Evolutionary conservation across 2,329 filamentous ascomycete species (phyloP).

Genomic region (Aspergillus costaricaensis): DNA sequence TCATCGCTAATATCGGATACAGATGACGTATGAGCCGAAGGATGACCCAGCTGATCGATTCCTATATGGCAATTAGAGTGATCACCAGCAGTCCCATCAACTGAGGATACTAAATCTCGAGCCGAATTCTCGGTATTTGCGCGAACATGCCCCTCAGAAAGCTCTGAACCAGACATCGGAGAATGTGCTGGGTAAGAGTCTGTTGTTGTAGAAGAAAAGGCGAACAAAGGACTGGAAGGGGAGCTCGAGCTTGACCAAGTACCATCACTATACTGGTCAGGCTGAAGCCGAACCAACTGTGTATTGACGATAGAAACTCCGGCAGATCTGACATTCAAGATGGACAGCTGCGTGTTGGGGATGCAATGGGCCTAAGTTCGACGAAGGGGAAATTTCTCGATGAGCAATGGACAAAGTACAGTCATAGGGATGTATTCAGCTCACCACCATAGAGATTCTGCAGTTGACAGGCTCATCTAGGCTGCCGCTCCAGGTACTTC

Average conservation of each 20-base stretch:
- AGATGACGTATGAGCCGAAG: background rate
- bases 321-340: slow-evolving; percentile 23
- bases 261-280: slow-evolving; percentile 2
- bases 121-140: background rate
- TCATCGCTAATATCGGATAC: background rate
- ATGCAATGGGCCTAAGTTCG: slow-evolving; percentile 25
- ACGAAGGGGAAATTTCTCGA: background rate
- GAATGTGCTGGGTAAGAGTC: too few species aligned
- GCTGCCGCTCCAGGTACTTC: slow-evolving; percentile 35
- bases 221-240: slow-evolving; percentile 24
- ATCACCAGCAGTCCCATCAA: background rate
- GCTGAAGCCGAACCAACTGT: slow-evolving; percentile 14
- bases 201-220: slow-evolving; percentile 12
- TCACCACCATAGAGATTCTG: slow-evolving; percentile 35
- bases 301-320: slow-evolving; percentile 16
- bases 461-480: slow-evolving; percentile 26
- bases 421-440: background rate
- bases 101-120: background rate
- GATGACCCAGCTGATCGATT: background rate
- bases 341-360: slow-evolving; percentile 24
- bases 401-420: background rate
- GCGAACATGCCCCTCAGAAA: too few species aligned
- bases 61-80: background rate
- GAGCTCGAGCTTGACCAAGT: slow-evolving; percentile 6
- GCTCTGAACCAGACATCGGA: too few species aligned